Base-by-base conservation (phyloP, 2,329 filamentous ascomycete genomes). In the Xylaria sp. region DNA sequence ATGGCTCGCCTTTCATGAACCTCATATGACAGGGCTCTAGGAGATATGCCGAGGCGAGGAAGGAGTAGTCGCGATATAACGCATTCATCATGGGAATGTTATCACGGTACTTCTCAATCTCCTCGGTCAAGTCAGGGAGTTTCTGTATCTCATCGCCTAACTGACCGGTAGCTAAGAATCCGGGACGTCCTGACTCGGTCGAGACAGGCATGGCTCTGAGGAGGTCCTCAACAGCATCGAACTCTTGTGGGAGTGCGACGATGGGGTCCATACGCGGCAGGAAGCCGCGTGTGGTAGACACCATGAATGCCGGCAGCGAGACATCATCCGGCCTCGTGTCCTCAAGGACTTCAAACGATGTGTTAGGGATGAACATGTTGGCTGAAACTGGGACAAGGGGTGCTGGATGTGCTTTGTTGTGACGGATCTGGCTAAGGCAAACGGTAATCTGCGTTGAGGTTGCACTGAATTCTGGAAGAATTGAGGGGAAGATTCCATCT, bases 21-120 rank as follows among this genome's bases (percentile, higher is more conserved):
- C 87, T 87, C 82, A 93, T 87, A 81, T 96, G 94, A 80, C 94
- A 98, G 12, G 94, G 94, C 84, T 98, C 94, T 37, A 98, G 89
- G 37, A 98, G 85, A 79, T 97, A 97, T 0, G 94, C 92, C 28
- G 93, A 97, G 5, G 94, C 92, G 37, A 97, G 83, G 85, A 97
- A 98, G 15, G 92, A 92, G 80, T 97, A 98, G 83, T 98, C 94
- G 23, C 94, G 88, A 80, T 97, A 97, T 57, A 97, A 83, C 41
- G 94, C 94, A 76, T 94, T 96, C 84, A 97, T 90, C 68, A 93
- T 83, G 18, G 91, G 91, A 48, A 95, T 86, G 81, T 97, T 91
- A 70, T 90, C 84, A 74, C 87, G 85, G 74, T 92, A 91, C 80
- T 89, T 89, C 76, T 96, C 91, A 66, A 97, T 87, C 73, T 88